Conservation (phyloP, 495 filamentous ascomycete species). For the Neohortaea acidophila region DNA sequence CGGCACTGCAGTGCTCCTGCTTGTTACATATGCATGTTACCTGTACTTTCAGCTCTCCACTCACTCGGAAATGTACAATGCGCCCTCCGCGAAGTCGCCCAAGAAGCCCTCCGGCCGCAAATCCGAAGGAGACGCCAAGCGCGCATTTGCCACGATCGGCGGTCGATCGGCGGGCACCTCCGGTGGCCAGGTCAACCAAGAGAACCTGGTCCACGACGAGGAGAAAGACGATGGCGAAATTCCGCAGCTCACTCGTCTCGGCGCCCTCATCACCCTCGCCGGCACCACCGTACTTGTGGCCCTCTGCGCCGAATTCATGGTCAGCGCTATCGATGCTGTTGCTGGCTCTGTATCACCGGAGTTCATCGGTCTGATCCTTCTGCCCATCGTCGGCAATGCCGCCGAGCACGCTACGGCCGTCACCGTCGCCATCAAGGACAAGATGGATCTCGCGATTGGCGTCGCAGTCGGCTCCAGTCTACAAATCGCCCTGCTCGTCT, state of each 20-base stretch:
- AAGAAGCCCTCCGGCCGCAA: slow-evolving; percentile 34
- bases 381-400: slow-evolving; percentile 24
- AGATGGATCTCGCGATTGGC: slow-evolving; percentile 25
- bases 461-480: slow-evolving; percentile 22
- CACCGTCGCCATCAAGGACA: slow-evolving; percentile 23
- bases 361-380: slow-evolving; percentile 24
- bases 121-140: slow-evolving; percentile 42
- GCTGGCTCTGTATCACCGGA: slow-evolving; percentile 28
- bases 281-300: slow-evolving; percentile 67
- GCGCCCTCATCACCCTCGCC: slow-evolving; percentile 55
- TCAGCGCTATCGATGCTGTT: slow-evolving; percentile 58
- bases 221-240: slow-evolving; percentile 49
- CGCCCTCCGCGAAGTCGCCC: slow-evolving; percentile 49
- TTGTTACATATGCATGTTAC: slow-evolving; percentile 21
- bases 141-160: slow-evolving; percentile 46
- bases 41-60: slow-evolving; percentile 23
- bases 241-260: slow-evolving; percentile 52
- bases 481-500: slow-evolving; percentile 24
- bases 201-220: slow-evolving; percentile 35
- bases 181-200: slow-evolving; percentile 30
- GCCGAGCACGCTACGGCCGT: slow-evolving; percentile 23
- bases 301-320: slow-evolving; percentile 83
- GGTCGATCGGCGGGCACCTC: slow-evolving; percentile 35
- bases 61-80: slow-evolving; percentile 59
- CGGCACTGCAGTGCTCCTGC: slow-evolving; percentile 19